Conservation (phyloP, 2,329 filamentous ascomycete species). For the Cercospora canescens region DNA sequence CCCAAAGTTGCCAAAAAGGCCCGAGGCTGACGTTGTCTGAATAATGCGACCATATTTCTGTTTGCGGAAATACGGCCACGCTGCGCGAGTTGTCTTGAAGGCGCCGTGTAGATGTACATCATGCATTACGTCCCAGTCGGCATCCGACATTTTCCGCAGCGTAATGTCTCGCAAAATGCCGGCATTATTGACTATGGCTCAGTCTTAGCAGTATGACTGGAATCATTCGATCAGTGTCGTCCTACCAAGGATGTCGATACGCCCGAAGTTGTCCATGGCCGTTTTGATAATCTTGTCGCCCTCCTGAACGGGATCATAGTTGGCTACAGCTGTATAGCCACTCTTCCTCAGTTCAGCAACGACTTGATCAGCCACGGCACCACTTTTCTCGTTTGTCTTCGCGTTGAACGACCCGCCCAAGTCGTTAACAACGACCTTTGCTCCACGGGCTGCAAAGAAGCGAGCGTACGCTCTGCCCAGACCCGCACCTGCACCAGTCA, state of each 20-base stretch:
- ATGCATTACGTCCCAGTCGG: conserved; percentile 92
- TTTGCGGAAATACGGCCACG: conserved; percentile 98
- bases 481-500: conserved; percentile 80
- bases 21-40: conserved; percentile 93
- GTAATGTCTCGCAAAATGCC: conserved; percentile 90
- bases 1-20: conserved; percentile 97
- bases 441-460: conserved; percentile 87
- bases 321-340: conserved; percentile 91
- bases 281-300: conserved; percentile 92
- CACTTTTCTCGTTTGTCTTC: conserved; percentile 78
- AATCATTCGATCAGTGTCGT: conserved; percentile 56
- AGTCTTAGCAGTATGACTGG: neutral
- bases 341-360: conserved; percentile 78
- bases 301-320: conserved; percentile 90
- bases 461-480: conserved; percentile 77
- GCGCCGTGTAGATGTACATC: conserved; percentile 90
- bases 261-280: conserved; percentile 74
- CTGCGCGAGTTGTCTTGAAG: conserved; percentile 94
- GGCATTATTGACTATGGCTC: conserved; percentile 78
- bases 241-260: conserved; percentile 73
- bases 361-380: conserved; percentile 69
- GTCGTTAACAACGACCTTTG: conserved; percentile 93
- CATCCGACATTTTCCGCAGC: conserved; percentile 96
- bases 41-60: conserved; percentile 95
- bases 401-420: conserved; percentile 89